Evolutionary conservation across 2,329 filamentous ascomycete genomes (phyloP).

Genomic region (Neocucurbitaria cava): DNA sequence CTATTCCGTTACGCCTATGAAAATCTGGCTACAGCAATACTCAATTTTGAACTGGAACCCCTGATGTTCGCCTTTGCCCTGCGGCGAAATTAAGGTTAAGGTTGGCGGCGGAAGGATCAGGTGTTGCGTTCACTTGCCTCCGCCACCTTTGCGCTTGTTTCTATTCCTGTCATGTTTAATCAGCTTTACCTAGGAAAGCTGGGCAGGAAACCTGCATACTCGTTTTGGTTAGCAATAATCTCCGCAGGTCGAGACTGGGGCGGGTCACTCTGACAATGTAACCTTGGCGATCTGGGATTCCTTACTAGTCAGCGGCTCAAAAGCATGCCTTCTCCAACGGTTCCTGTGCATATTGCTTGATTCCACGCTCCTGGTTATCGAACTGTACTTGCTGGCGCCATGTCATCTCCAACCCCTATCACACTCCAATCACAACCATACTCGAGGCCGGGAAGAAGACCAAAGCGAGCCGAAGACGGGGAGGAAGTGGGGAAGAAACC

Average conservation of each 20-base stretch:
- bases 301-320: slow-evolving; percentile 21
- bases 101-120: slow-evolving; percentile 18
- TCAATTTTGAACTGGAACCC: slow-evolving; percentile 1
- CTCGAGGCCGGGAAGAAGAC: slow-evolving; percentile 13
- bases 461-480: slow-evolving; percentile 8
- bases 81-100: slow-evolving; percentile 30
- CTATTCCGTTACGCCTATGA: neutral
- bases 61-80: slow-evolving; percentile 16
- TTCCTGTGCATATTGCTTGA: slow-evolving; percentile 13
- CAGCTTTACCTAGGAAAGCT: slow-evolving; percentile 33
- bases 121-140: slow-evolving; percentile 22
- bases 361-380: slow-evolving; percentile 9
- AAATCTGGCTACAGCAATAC: slow-evolving; percentile 5
- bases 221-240: slow-evolving; percentile 20
- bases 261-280: slow-evolving; percentile 20
- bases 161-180: slow-evolving; percentile 41
- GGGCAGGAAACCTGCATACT: slow-evolving; percentile 19
- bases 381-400: slow-evolving; percentile 28
- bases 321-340: slow-evolving; percentile 22
- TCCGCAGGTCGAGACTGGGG: slow-evolving; percentile 16
- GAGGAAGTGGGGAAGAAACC: slow-evolving; percentile 30
- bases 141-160: slow-evolving; percentile 14
- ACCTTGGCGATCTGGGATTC: slow-evolving; percentile 21
- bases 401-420: slow-evolving; percentile 16
- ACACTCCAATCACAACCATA: slow-evolving; percentile 12